Conservation (phyloP, 2,329 filamentous ascomycete genomes). For the Colletotrichum viniferum region DNA sequence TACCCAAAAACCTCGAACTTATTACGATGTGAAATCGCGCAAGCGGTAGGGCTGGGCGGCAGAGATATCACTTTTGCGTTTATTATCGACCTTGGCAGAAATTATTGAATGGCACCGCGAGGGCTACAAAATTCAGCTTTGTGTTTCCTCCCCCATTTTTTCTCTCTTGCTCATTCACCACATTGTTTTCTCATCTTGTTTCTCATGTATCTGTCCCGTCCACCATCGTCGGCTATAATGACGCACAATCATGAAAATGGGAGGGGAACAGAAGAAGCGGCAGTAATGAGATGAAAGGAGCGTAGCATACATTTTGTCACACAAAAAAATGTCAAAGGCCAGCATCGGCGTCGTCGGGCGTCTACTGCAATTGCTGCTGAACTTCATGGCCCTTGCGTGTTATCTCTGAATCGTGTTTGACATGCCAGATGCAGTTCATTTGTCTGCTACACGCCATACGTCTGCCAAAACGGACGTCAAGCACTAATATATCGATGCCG, state of each 20-base stretch:
- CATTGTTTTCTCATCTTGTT: background rate
- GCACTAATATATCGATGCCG: background rate
- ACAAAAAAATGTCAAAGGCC: background rate
- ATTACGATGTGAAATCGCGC: constrained; percentile 9
- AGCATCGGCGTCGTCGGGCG: background rate
- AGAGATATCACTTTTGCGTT: constrained; percentile 4
- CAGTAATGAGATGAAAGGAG: background rate
- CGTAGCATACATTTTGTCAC: background rate
- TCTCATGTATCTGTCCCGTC: background rate
- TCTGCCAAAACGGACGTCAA: too few species aligned
- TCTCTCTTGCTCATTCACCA: background rate
- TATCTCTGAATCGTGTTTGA: too few species aligned
- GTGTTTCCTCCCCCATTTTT: background rate
- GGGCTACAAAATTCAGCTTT: background rate
- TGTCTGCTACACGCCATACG: too few species aligned
- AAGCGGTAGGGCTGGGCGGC: constrained; percentile 11
- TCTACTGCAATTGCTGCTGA: too few species aligned
- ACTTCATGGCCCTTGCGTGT: too few species aligned
- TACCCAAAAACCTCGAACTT: constrained; percentile 9
- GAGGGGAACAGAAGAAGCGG: background rate
- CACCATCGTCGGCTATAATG: background rate
- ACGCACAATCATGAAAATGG: background rate
- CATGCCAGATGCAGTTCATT: too few species aligned
- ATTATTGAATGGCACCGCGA: background rate
- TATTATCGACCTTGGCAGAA: background rate